These are phyloP conservation scores for Odonthalia washingtoniensis DNA, from an alignment of 31 red algal genomes.

Conservation along the genomic window DNA sequence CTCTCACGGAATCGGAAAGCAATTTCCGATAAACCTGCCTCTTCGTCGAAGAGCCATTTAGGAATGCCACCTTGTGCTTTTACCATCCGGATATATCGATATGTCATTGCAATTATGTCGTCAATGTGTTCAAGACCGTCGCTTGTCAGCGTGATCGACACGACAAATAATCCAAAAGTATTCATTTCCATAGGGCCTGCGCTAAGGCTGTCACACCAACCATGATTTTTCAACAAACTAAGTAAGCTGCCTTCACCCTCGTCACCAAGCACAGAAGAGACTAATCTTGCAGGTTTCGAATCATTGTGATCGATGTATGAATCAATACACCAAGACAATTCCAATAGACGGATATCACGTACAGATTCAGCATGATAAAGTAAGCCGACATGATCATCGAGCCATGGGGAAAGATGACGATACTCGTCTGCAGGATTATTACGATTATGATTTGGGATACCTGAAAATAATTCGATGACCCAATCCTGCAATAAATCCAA, in stretches of 20 bases:
- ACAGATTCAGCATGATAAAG: conserved; percentile 59
- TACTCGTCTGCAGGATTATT: conserved; percentile 61
- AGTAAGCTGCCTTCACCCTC: conserved; percentile 84
- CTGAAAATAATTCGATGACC: conserved; percentile 82
- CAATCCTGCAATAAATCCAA: conserved; percentile 77
- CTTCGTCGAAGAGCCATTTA: conserved; percentile 76
- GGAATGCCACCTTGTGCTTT: conserved; percentile 47
- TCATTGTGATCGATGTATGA: conserved; percentile 54
- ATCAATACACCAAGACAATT: conserved; percentile 71
- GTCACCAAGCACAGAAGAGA: conserved; percentile 83
- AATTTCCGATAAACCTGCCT: conserved; percentile 68
- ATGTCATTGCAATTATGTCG: conserved; percentile 62
- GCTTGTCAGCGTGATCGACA: conserved; percentile 72
- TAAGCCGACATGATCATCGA: conserved; percentile 50
- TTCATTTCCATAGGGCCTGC: conserved; percentile 35
- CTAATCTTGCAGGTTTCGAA: conserved; percentile 66
- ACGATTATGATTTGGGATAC: conserved; percentile 62
- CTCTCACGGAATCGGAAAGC: conserved; percentile 84
- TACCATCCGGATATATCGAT: conserved; percentile 70
- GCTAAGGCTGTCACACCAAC: conserved; percentile 68
- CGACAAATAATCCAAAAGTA: conserved; percentile 52
- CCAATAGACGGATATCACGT: conserved; percentile 72
- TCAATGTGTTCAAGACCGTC: conserved; percentile 69
- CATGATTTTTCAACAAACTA: conserved; percentile 68
- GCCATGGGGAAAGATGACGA: conserved; percentile 40